These are phyloP conservation scores for Tulasnella sp. DNA, from an alignment of 768 basidiomycete species.

Conservation along the genomic window DNA sequence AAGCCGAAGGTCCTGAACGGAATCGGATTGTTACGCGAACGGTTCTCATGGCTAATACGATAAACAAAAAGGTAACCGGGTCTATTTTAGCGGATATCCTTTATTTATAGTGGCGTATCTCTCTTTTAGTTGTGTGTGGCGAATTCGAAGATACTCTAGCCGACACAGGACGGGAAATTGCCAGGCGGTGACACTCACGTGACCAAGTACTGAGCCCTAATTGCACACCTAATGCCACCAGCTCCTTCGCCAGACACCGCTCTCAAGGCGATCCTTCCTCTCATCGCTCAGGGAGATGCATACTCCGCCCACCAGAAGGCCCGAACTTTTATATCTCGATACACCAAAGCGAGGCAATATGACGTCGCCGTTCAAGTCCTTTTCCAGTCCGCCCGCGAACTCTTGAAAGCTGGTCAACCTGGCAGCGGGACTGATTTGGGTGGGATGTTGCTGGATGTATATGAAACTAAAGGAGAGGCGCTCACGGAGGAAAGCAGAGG, in stretches of 20 bases:
- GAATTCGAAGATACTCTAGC: neutral
- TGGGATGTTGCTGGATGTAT: conserved; percentile 75
- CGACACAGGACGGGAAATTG: no score
- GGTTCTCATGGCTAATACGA: neutral
- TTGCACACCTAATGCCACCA: conserved; percentile 15
- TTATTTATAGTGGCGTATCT: neutral
- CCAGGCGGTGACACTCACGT: conserved; percentile 1
- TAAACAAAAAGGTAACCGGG: neutral
- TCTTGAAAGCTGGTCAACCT: conserved; percentile 81
- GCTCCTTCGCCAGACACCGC: conserved; percentile 11
- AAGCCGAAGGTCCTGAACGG: neutral
- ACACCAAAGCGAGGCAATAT: conserved; percentile 70
- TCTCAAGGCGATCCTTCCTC: conserved; percentile 15
- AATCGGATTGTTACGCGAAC: neutral
- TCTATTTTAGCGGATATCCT: neutral
- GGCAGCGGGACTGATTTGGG: conserved; percentile 89
- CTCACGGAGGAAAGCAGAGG: conserved; percentile 79
- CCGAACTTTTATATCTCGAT: conserved; percentile 87
- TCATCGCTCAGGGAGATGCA: conserved; percentile 5
- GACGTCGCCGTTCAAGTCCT: conserved; percentile 88
- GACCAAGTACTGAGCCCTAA: neutral
- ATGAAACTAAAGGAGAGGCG: conserved; percentile 64
- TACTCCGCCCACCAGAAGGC: conserved; percentile 98
- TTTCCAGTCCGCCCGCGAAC: conserved; percentile 81
- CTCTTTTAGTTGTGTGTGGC: neutral